Evolutionary conservation across 805 yeast genomes (phyloP), one percentile per base, ranked within the genome.

Genomic region (Ogataea trehalophila): DNA sequence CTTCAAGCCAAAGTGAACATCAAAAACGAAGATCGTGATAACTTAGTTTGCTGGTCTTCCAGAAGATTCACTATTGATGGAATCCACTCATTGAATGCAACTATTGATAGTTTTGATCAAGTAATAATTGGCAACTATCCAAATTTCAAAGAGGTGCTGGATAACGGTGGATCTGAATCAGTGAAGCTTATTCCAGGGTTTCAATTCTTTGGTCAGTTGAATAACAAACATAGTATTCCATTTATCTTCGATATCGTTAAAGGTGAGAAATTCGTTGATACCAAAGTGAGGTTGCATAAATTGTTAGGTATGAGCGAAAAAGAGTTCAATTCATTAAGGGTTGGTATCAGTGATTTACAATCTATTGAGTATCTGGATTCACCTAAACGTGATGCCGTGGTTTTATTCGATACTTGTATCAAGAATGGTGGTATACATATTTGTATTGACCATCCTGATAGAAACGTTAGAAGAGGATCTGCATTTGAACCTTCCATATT

Each of bases 361-460:
- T 58, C 58, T 18, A 65, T 69, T 9, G 72, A 71, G 33, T 61
- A 70, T 49, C 57, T 73, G 51, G 63, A 71, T 55, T 74, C 79
- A 48, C 65, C 75, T 40, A 80, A 77, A 2, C 81, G 81, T 44
- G 81, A 79, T 23, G 77, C 76, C 7, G 54, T 77, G 39, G 70
- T 75, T 5, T 67, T 90, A 16, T 85, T 71, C 61, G 83, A 82
- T 45, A 76, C 75, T 8, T 23, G 41, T 38, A 61, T 83, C 48
- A 50, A 55, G 26, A 41, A 42, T 11, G 47, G 48, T 26, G 9
- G 31, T 9, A 52, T 52, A 49, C 74, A 72, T 33, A 68, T 94
- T 44, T 95, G 91, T 26, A 71, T 94, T 61, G 97, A 94, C 61
- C 96, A 88, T 59, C 90, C 94, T 1, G 97, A 89, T 62, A 78